Evolutionary conservation across 129 eudicot species (phyloP).

Genomic region (Escallonia herrerae): DNA sequence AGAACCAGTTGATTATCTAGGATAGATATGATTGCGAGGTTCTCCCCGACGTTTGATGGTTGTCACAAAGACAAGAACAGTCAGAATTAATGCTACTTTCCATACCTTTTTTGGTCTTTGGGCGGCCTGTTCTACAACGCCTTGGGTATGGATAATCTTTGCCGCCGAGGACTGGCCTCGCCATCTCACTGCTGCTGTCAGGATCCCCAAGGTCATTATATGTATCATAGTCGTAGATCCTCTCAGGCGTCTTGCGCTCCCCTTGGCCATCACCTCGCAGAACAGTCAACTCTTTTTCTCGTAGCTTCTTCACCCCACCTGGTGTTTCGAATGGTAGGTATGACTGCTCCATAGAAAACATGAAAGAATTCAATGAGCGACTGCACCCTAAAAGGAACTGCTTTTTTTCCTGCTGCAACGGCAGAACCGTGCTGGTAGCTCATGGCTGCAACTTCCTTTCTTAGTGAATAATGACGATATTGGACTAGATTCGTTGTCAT

Average conservation of each 20-base stretch:
- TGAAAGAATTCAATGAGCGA: neutral
- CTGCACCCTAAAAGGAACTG: no score
- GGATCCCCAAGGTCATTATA: slow-evolving; percentile 79
- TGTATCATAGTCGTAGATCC: slow-evolving; percentile 74
- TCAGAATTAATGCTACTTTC: no score
- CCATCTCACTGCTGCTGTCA: slow-evolving; percentile 22
- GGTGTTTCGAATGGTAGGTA: slow-evolving; percentile 71
- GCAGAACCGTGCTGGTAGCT: no score
- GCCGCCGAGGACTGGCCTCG: slow-evolving; percentile 64
- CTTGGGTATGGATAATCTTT: slow-evolving; percentile 63
- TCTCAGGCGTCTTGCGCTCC: slow-evolving; percentile 32
- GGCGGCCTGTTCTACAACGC: slow-evolving; percentile 76
- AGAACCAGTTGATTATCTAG: no score
- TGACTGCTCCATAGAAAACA: slow-evolving; percentile 30
- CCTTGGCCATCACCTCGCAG: slow-evolving; percentile 59
- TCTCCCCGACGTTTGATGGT: no score
- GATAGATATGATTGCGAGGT: no score
- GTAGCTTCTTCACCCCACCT: slow-evolving; percentile 32
- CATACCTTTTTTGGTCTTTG: slow-evolving; percentile 37
- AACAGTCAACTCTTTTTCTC: slow-evolving; percentile 46
- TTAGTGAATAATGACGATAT: no score
- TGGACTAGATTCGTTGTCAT: no score
- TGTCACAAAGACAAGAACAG: no score
- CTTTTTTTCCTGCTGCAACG: no score
- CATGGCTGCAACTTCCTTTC: no score